phyloP scores from a whole-genome alignment of 768 basidiomycete genomes.

The Porpolomopsis calyptriformis region DNA sequence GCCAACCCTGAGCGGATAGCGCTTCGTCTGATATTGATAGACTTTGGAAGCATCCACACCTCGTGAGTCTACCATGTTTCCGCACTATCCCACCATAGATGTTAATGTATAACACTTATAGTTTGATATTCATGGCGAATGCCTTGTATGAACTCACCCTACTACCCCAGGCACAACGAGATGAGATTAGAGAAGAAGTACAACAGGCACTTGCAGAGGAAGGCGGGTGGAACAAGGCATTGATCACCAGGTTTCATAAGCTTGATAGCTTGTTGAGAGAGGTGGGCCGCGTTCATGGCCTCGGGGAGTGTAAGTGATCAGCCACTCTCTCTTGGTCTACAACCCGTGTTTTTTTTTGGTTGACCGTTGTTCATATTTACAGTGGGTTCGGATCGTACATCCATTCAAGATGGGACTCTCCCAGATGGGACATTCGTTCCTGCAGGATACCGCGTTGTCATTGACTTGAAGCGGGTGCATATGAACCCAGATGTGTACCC shows the following conservation, averaged over 20 bases:
- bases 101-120: not conserved
- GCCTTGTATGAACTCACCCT: conserved; percentile 1
- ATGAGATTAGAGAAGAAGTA: conserved; percentile 2
- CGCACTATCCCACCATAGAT: not conserved
- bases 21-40: not conserved
- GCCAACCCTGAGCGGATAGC: not conserved
- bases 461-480: conserved; percentile 27
- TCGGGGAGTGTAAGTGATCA: not conserved
- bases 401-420: conserved; percentile 20
- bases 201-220: not conserved
- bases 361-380: too few species aligned
- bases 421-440: conserved; percentile 23
- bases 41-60: conserved; percentile 5
- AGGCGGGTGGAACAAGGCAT: conserved; percentile 7
- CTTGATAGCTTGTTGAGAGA: conserved; percentile 4
- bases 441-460: conserved; percentile 22
- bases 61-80: not conserved
- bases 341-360: too few species aligned
- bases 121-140: not conserved
- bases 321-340: not conserved
- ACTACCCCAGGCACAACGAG: not conserved
- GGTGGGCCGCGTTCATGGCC: not conserved
- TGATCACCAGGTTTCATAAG: conserved; percentile 1
- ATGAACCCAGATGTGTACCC: conserved; percentile 25
- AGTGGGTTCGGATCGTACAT: conserved; percentile 24